Evolutionary conservation across 139 green algal genomes (phyloP), one percentile per base, ranked within the genome.

Genomic region (Dunaliella sp.): DNA sequence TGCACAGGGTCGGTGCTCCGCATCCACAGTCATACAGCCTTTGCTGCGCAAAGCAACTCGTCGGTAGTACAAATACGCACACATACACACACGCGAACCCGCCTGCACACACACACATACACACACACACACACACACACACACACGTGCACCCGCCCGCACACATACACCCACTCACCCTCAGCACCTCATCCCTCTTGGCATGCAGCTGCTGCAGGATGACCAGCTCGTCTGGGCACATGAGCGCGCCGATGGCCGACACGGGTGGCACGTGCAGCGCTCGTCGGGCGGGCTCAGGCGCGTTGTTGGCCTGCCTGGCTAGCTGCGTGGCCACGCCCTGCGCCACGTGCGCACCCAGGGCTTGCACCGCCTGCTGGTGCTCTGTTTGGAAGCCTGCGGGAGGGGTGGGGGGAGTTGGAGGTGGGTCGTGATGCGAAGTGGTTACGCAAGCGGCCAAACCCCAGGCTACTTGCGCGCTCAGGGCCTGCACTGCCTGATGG

Each of bases 181-280:
- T 57, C 34, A n/a, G 22, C 30, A 93, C 84, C 57, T 88, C 65
- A 24, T 84, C 59, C 37, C 81, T 79, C 84, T 91, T 84, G 1
- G 59, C 57, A 32, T 88, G 85, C 48, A 88, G 91, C 32, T 88
- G 77, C 28, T 88, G 87, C n/a, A 91, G 32, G 28, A 93, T 84
- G 38, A 90, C 80, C 0, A 88, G 85, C 85, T 93, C 85, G 28
- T 88, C 74, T 0, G 88, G 85, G 88, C 90, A 93, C 36, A 87
- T 83, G 85, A 93, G 87, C 76, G 89, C 82, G 24, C 36, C 38
- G 16, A 91, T 59, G 0, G 85, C 76, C 0, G 78, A 59, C 0
- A 83, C 34, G 0, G 37, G 34, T 1, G 88, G 88, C 22, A 65
- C 48, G 48, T 65, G 25, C 1, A 88, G 36, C 0, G n/a, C 35